These are phyloP conservation scores for Diaporthe australafricana DNA, from an alignment of 2,329 filamentous ascomycete genomes.

Conservation along the genomic window DNA sequence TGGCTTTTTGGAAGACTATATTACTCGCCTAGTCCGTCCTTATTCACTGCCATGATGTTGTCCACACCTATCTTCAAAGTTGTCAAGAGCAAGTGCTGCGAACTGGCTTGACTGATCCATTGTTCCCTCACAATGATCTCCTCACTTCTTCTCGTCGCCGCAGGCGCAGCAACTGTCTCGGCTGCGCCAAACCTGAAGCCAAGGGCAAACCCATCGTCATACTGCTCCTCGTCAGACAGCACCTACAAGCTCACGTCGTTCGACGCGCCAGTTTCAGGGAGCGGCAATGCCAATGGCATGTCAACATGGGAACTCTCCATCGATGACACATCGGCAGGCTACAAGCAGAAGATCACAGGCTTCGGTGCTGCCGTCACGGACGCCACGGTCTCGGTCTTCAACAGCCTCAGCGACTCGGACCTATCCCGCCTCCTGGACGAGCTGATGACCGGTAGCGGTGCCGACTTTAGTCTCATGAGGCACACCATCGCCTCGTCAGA, in stretches of 20 bases:
- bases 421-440: constrained; percentile 49
- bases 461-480: constrained; percentile 53
- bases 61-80: neutral
- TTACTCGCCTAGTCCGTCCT: neutral
- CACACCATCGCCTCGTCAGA: constrained; percentile 56
- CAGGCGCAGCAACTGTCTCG: constrained; percentile 22
- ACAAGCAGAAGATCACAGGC: constrained; percentile 54
- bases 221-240: constrained; percentile 51
- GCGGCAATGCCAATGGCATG: constrained; percentile 45
- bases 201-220: constrained; percentile 42
- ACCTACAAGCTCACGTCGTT: constrained; percentile 49
- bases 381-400: constrained; percentile 53
- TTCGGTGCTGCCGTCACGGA: constrained; percentile 58
- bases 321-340: constrained; percentile 51
- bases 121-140: constrained; percentile 19
- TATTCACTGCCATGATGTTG: neutral
- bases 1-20: neutral
- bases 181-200: constrained; percentile 31
- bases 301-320: constrained; percentile 53
- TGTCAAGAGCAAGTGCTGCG: neutral
- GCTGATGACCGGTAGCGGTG: constrained; percentile 50
- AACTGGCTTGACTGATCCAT: neutral
- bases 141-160: constrained; percentile 21
- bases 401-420: constrained; percentile 45
- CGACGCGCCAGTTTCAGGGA: constrained; percentile 49